A percentile compares a stretch with the other conserved stretches of the same genome.
Evolutionary conservation across 768 basidiomycete species (phyloP).

Genomic region (Podaxis pistillaris): DNA sequence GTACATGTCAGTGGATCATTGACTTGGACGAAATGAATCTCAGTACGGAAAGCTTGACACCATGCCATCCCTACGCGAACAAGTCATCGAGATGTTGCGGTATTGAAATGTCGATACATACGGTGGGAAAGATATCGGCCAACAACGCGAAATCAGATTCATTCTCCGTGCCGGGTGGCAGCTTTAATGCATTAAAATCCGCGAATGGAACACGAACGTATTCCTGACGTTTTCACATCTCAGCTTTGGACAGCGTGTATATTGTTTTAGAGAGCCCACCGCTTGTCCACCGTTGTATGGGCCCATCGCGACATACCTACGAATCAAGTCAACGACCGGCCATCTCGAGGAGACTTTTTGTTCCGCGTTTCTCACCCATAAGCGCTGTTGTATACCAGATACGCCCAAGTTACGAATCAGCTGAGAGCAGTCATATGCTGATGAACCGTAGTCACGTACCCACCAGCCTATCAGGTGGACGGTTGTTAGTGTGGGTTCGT

Average conservation of each 20-base stretch:
- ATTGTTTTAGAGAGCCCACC: conserved; percentile 23
- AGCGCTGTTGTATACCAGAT: conserved; percentile 29
- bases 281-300: conserved; percentile 56
- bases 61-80: conserved; percentile 45
- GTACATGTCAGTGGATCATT: not conserved
- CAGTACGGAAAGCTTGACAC: conserved; percentile 44
- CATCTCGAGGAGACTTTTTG: not conserved
- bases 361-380: conserved; percentile 35
- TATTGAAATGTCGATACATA: conserved; percentile 18
- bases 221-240: conserved; percentile 33
- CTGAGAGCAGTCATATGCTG: conserved; percentile 1
- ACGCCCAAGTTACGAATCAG: not conserved
- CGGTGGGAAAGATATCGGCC: conserved; percentile 57
- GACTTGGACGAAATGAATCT: not conserved
- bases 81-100: not conserved
- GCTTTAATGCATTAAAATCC: conserved; percentile 52
- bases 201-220: conserved; percentile 56
- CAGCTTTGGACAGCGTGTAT: not conserved
- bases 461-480: conserved; percentile 37
- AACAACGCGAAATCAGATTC: conserved; percentile 56
- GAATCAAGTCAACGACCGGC: not conserved
- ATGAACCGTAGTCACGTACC: conserved; percentile 26
- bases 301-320: conserved; percentile 55
- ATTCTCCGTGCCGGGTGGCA: conserved; percentile 51
- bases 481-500: not conserved